Base-by-base conservation (phyloP, 768 basidiomycete genomes). In the Gloeopeniophorella convolvens region DNA sequence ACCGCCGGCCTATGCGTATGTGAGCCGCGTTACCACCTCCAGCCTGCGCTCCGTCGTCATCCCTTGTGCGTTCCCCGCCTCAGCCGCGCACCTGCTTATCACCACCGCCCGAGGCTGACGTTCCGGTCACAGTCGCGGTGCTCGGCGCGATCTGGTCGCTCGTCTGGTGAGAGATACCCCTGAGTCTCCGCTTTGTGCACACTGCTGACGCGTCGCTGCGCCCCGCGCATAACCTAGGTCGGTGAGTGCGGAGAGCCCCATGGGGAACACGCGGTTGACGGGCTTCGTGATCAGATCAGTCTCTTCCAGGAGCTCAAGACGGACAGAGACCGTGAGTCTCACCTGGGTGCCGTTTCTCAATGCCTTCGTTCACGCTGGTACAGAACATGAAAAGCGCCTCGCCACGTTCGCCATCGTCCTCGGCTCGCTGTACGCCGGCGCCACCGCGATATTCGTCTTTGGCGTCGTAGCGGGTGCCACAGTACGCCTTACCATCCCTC, bases 11-110 rank as follows among this genome's bases (percentile, higher is more conserved):
- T 85, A 82, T 67, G 72, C 74, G n/a, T 78, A 79, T 62, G 74
- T 78, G 15, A 72, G 71, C 32, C 73, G 76, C 55, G 62, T 79
- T 23, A 85, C 83, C 56, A 68, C 65, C 51, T 67, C 71, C 45
- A 85, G 71, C 61, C 60, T 88, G 51, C 71, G 87, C 21, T 83
- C 86, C 10, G 61, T 82, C n/a, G 75, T 89, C 16, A 51, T 72
- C 18, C 57, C 62, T 48, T 74, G 60, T 69, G 54, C 32, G 61
- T 58, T 31, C 32, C 28, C 32, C 37, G 7, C 44, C 21, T 42
- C 3, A 6, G 32, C 39, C 2, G 2, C n/a, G n/a, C n/a, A n/a
- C n/a, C n/a, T n/a, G n/a, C n/a, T n/a, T 27, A 18, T 8, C 11
- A 9, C 6, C 27, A 9, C n/a, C 10, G 7, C 21, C 34, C 10